These are phyloP conservation scores for Hymenoscyphus scutula DNA, from an alignment of 2,329 filamentous ascomycete species.

Conservation along the genomic window DNA sequence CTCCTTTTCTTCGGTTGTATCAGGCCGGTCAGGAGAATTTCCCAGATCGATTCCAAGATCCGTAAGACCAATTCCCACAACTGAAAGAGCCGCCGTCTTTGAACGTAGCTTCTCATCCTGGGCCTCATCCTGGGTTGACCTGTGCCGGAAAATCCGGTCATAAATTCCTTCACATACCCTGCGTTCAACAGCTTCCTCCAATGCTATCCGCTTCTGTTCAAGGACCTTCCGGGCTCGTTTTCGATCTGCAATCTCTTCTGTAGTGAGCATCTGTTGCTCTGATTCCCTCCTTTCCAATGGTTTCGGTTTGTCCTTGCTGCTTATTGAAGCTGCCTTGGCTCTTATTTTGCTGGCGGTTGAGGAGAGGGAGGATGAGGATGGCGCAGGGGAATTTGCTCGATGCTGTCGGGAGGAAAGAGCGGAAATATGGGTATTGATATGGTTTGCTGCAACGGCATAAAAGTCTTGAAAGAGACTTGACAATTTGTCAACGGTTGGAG, in stretches of 20 bases:
- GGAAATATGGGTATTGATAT: constrained; percentile 84
- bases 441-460: constrained; percentile 74
- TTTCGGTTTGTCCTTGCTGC: constrained; percentile 52
- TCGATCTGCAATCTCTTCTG: constrained; percentile 76
- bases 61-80: constrained; percentile 87
- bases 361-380: constrained; percentile 53
- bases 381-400: constrained; percentile 59
- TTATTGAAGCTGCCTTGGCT: constrained; percentile 53
- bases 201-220: constrained; percentile 69
- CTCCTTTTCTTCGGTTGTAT: constrained; percentile 56
- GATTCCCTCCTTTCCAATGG: constrained; percentile 37
- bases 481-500: constrained; percentile 78
- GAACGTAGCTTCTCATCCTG: constrained; percentile 92
- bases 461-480: constrained; percentile 93
- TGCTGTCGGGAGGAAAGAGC: constrained; percentile 72
- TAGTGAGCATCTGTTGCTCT: constrained; percentile 86
- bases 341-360: constrained; percentile 57
- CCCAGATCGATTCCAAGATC: constrained; percentile 80
- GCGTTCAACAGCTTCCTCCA: constrained; percentile 91
- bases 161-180: constrained; percentile 84
- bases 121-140: constrained; percentile 88
- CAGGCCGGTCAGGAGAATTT: constrained; percentile 52
- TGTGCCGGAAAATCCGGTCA: constrained; percentile 84
- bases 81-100: constrained; percentile 81
- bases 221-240: constrained; percentile 75